Evolutionary conservation across 1,284 basidiomycete species (phyloP).

Genomic region (Rhodotorula sp.): DNA sequence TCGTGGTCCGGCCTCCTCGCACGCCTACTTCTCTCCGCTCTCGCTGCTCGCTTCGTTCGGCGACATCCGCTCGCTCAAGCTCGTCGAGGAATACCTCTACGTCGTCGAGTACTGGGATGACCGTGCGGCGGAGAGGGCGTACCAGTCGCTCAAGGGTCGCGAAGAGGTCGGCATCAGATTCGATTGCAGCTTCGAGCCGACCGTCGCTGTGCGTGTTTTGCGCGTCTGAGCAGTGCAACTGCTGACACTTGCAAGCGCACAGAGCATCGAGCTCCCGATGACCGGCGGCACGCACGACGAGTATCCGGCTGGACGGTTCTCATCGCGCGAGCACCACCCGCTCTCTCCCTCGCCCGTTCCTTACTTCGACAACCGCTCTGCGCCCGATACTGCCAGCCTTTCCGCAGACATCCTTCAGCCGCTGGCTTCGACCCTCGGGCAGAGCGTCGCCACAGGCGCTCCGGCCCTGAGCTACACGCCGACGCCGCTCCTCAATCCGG

Average conservation of each 20-base stretch:
- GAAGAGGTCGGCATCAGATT: conserved; percentile 3
- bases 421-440: too few relatives aligned
- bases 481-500: too few relatives aligned
- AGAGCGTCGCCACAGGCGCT: too few relatives aligned
- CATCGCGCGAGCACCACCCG: too few relatives aligned
- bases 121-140: conserved; percentile 16
- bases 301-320: neutral
- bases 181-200: conserved; percentile 32
- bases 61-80: conserved; percentile 19
- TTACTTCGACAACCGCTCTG: too few relatives aligned
- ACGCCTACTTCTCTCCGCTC: conserved; percentile 8
- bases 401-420: too few relatives aligned
- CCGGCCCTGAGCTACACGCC: too few relatives aligned
- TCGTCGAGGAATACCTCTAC: conserved; percentile 18
- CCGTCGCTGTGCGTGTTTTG: conserved; percentile 10
- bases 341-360: too few relatives aligned
- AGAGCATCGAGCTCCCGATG: neutral
- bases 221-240: neutral
- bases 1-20: conserved; percentile 4
- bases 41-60: conserved; percentile 26
- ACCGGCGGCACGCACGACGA: too few relatives aligned
- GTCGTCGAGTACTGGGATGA: conserved; percentile 38
- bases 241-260: neutral
- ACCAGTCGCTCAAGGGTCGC: conserved; percentile 4
- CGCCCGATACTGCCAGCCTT: too few relatives aligned